Conservation (phyloP, 2,329 filamentous ascomycete genomes). For the Epichloe amarillans region DNA sequence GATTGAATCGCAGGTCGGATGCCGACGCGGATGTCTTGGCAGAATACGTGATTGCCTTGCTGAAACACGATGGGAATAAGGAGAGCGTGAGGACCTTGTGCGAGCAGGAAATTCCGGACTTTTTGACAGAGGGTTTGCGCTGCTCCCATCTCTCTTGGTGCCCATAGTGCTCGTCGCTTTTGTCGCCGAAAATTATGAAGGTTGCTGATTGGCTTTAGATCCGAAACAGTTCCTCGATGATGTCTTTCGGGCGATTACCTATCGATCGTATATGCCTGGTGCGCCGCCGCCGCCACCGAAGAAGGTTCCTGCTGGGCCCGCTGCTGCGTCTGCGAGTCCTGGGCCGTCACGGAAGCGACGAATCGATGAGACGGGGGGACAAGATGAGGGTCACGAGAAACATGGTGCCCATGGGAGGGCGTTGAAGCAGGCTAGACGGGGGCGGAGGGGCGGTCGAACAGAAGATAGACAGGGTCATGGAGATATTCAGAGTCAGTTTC, state of each 20-base stretch:
- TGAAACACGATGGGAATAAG: slow-evolving; percentile 54
- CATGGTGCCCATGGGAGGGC: slow-evolving; percentile 19
- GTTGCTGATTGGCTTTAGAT: slow-evolving; percentile 12
- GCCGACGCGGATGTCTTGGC: slow-evolving; percentile 71
- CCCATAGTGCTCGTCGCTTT: not conserved
- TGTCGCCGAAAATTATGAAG: not conserved
- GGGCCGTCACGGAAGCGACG: slow-evolving; percentile 21
- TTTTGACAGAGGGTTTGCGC: slow-evolving; percentile 48
- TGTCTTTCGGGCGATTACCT: slow-evolving; percentile 51
- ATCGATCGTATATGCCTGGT: slow-evolving; percentile 47
- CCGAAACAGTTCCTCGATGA: slow-evolving; percentile 51
- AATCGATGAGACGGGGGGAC: slow-evolving; percentile 18
- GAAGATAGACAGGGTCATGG: slow-evolving; percentile 9
- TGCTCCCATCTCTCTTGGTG: slow-evolving; percentile 12
- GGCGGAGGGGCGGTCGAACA: slow-evolving; percentile 22
- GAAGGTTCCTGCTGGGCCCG: not conserved
- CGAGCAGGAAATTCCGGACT: slow-evolving; percentile 57
- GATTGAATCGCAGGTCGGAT: slow-evolving; percentile 43
- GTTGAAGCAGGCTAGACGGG: slow-evolving; percentile 48
- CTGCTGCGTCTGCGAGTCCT: not conserved
- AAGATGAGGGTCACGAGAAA: not conserved
- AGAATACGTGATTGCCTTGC: slow-evolving; percentile 69
- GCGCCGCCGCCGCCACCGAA: slow-evolving; percentile 22
- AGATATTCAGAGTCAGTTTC: not conserved
- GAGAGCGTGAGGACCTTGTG: slow-evolving; percentile 54